Evolutionary conservation across 805 yeast genomes (phyloP), one percentile per base, ranked within the genome.

Genomic region (Myxozyma nipponensis): DNA sequence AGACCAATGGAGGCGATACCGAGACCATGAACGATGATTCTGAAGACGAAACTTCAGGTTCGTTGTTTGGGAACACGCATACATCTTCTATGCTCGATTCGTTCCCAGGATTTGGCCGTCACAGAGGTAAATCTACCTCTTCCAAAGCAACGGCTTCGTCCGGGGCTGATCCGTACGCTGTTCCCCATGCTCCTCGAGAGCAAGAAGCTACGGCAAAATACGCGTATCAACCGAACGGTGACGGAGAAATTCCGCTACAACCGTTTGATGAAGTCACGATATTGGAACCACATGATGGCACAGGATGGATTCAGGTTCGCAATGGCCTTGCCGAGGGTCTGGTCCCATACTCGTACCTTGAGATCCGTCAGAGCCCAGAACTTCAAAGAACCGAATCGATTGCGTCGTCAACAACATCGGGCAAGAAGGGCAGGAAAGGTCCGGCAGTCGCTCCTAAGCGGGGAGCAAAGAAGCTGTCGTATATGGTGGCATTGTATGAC

Each of bases 291-390:
- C 98, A 93, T 64, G 90, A 86, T 56, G 97, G 96, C 0, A 81
- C 87, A 17, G 98, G 98, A 0, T 91, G 98, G 98, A 84, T 95
- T 1, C 69, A 71, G 58, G 79, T 89, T 7, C 72, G 73, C n/a
- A 63, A 66, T 21, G 76, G 77, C 3, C 79, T 79, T 0, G 66
- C 66, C 7, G 70, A 69, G 38, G 98, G 98, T 0, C 72, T 90
- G 36, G 96, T 90, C 3, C 98, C 98, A 1, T 81, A 95, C 0
- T 69, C 85, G 0, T 91, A 91, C 64, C 67, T 90, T 4, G 81
- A 82, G 54, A 65, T 34, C 30, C 39, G 28, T 9, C 54, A 55
- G n/a, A 52, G 42, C 44, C 39, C 38, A 21, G 32, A 28, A 13
- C n/a, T 36, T 7, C 43, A 46, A 3, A 44, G 62, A 13, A 37